Evolutionary conservation across 257 asterid species (phyloP).

Genomic region (Coffea eugenioides): DNA sequence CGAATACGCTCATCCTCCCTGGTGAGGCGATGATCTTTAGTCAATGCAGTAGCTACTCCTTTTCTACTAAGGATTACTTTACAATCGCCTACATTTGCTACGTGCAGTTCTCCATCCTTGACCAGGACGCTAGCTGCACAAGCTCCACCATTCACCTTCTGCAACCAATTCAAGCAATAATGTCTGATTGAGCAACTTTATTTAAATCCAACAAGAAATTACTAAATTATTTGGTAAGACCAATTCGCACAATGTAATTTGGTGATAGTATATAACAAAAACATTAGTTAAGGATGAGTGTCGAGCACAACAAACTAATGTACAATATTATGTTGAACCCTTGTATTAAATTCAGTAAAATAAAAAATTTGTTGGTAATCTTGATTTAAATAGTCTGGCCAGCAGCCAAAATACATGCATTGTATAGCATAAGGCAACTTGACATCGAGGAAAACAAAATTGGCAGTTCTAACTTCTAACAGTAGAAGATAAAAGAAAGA

Average conservation of each 20-base stretch:
- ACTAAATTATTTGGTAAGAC: not conserved
- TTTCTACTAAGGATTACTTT: constrained; percentile 43
- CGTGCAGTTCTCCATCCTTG: constrained; percentile 44
- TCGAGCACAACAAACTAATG: not conserved
- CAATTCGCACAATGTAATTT: not conserved
- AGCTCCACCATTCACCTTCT: constrained; percentile 51
- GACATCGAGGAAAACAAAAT: not conserved
- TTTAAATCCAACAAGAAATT: not conserved
- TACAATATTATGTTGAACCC: not conserved
- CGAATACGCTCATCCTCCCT: constrained; percentile 47
- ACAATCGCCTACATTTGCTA: constrained; percentile 49
- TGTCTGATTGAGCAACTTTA: not conserved
- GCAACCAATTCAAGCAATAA: not conserved
- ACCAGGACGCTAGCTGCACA: constrained; percentile 50
- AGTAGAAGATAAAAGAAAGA: not conserved
- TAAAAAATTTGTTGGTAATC: not conserved
- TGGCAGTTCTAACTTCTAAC: too few species aligned
- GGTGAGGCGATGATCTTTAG: constrained; percentile 45
- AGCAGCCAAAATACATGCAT: not conserved
- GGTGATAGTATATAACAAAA: not conserved
- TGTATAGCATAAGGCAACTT: not conserved
- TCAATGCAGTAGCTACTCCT: constrained; percentile 37
- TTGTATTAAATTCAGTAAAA: too few species aligned
- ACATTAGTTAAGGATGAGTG: not conserved
- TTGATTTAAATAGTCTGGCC: not conserved